Evolutionary conservation across 2,329 filamentous ascomycete species (phyloP), one percentile per base, ranked within the genome.

Genomic region (Nigrospora sphaerica): DNA sequence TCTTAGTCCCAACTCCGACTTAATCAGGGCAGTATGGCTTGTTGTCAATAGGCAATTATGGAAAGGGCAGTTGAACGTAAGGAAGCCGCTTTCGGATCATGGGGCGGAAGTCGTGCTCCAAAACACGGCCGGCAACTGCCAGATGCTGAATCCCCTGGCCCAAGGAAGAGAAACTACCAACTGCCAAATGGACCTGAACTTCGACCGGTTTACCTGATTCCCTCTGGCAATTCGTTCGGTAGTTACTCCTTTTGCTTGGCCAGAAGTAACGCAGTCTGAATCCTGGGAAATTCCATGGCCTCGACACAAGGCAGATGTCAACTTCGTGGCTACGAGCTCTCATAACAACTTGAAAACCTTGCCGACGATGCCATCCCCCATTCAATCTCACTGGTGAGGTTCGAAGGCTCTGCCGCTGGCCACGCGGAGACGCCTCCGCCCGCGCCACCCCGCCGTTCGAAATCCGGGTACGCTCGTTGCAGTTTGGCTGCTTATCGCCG

Each of bases 251-350:
- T n/a, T n/a, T n/a, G n/a, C n/a, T n/a, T n/a, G n/a, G n/a, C n/a
- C n/a, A n/a, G n/a, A n/a, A n/a, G n/a, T n/a, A n/a, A n/a, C n/a
- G n/a, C n/a, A n/a, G n/a, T n/a, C n/a, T n/a, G n/a, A n/a, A n/a
- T n/a, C n/a, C n/a, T n/a, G 10, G 14, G 4, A 32, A 54, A 48
- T 54, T 54, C 23, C 56, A 49, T 35, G 53, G 52, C 4, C 53
- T 57, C 32, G 54, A n/a, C n/a, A 57, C 48, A 54, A 57, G 35
- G 56, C 52, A 19, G 54, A 55, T 39, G 44, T 56, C 18, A 54
- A 52, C 19, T 57, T 54, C 41, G 54, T 56, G 14, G 55, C 54
- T 3, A 57, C 54, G 12, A 54, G 46, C 44, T 49, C 46, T 56
- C 56, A n/a, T 19, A 50, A 12, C 41, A 56, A 37, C 54, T 56